Evolutionary conservation across 176 grass and related monocot species (phyloP).

Genomic region (barley (Hordeum vulgare)): DNA sequence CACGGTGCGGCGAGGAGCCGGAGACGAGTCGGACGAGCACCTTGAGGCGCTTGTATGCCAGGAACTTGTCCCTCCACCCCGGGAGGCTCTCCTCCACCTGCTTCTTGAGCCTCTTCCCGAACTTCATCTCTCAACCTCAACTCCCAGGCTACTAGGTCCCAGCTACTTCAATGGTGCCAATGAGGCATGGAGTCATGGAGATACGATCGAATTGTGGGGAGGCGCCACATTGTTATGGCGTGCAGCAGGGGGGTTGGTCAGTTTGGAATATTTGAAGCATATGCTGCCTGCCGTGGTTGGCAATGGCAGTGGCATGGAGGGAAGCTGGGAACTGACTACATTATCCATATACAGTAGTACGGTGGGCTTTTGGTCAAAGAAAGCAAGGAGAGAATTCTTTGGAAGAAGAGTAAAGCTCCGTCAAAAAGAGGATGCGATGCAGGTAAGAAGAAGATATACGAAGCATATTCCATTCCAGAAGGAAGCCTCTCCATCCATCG

Average conservation of each 20-base stretch:
- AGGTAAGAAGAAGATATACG: not conserved
- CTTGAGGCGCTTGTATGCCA: slow-evolving; percentile 81
- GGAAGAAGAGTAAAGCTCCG: not conserved
- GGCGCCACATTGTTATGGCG: not conserved
- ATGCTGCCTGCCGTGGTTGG: slow-evolving; percentile 14
- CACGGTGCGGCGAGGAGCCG: not conserved
- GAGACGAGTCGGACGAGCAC: slow-evolving; percentile 42
- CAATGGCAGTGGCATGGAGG: not conserved
- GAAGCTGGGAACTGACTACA: not conserved
- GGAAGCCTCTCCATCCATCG: not conserved
- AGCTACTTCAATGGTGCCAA: not conserved
- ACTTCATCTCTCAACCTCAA: slow-evolving; percentile 42
- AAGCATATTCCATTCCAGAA: slow-evolving; percentile 9
- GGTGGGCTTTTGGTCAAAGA: not conserved
- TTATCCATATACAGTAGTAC: not conserved
- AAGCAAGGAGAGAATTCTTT: not conserved
- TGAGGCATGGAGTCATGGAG: not conserved
- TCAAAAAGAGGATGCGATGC: not conserved
- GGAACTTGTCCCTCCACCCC: slow-evolving; percentile 83
- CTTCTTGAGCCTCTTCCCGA: slow-evolving; percentile 71
- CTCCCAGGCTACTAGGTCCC: not conserved
- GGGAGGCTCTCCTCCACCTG: slow-evolving; percentile 79
- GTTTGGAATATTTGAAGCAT: slow-evolving; percentile 51
- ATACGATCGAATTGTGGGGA: too few relatives aligned
- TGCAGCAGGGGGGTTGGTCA: not conserved